These are phyloP conservation scores for Fusarium poae DNA, from an alignment of 2,329 filamentous ascomycete genomes.

Conservation along the genomic window DNA sequence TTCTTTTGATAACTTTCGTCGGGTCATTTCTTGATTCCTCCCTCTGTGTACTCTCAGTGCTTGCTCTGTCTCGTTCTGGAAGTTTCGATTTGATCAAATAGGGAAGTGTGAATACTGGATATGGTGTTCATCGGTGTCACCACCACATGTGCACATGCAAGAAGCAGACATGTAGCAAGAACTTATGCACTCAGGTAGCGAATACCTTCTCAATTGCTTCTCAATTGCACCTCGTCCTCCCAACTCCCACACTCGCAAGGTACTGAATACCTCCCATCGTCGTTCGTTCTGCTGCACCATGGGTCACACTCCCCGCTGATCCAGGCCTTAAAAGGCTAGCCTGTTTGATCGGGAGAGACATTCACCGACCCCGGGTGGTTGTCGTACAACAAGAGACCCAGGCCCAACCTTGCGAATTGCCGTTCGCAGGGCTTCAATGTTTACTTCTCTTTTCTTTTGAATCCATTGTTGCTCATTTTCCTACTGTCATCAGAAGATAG, in stretches of 20 bases:
- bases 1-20: background rate
- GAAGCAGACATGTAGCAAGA: background rate
- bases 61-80: constrained; percentile 7
- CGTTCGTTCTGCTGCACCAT: constrained; percentile 7
- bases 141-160: background rate
- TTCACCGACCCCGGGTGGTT: constrained; percentile 38
- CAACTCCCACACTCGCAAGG: background rate
- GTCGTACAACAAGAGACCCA: constrained; percentile 34
- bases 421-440: constrained; percentile 25
- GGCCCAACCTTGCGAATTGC: constrained; percentile 14
- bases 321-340: constrained; percentile 37
- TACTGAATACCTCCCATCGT: constrained; percentile 15
- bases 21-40: background rate
- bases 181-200: background rate
- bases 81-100: constrained; percentile 26
- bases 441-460: constrained; percentile 5
- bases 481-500: constrained; percentile 17
- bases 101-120: constrained; percentile 16
- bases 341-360: constrained; percentile 32
- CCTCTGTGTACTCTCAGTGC: background rate
- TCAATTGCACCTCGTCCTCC: background rate
- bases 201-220: background rate
- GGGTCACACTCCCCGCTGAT: constrained; percentile 15
- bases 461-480: constrained; percentile 19
- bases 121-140: constrained; percentile 24